A percentile compares a stretch with the other conserved stretches of the same genome.
Conservation (phyloP, 176 grass and related monocot genomes). For the Aegilops tauschii region DNA sequence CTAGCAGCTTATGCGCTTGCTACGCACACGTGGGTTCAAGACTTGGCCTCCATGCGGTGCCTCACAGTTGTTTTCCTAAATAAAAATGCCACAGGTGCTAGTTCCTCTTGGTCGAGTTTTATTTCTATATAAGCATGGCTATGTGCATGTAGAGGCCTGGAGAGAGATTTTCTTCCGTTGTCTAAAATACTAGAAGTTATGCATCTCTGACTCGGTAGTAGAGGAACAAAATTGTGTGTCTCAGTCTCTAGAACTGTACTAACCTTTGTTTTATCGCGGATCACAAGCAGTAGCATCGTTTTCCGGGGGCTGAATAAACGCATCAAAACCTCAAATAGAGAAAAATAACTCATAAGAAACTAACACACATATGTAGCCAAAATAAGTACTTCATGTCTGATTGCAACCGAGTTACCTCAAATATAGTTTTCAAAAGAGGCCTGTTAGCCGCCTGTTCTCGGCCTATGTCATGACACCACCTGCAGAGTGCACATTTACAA, state of each 20-base stretch:
- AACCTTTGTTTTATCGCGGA: constrained; percentile 94
- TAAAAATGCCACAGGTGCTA: neutral
- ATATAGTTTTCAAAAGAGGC: constrained; percentile 75
- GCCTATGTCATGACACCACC: constrained; percentile 96
- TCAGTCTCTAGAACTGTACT: neutral
- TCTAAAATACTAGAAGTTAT: constrained; percentile 17
- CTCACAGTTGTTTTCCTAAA: neutral
- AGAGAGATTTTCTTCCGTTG: neutral
- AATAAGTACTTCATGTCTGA: constrained; percentile 15
- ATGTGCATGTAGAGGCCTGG: neutral
- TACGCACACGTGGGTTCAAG: neutral
- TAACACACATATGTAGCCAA: neutral
- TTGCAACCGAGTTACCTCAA: constrained; percentile 47
- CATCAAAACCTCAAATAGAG: constrained; percentile 60
- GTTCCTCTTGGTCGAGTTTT: neutral
- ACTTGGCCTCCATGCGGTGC: neutral
- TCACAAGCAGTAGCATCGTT: constrained; percentile 67
- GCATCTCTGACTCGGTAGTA: constrained; percentile 5
- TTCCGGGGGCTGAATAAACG: constrained; percentile 66
- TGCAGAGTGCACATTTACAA: constrained; percentile 28
- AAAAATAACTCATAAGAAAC: constrained; percentile 11
- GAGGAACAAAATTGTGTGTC: neutral
- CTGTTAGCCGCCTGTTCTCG: constrained; percentile 79
- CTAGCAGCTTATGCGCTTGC: neutral
- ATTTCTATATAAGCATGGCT: neutral